Evolutionary conservation across 345 rosid species (phyloP).

Genomic region (Cardamine resedifolia): DNA sequence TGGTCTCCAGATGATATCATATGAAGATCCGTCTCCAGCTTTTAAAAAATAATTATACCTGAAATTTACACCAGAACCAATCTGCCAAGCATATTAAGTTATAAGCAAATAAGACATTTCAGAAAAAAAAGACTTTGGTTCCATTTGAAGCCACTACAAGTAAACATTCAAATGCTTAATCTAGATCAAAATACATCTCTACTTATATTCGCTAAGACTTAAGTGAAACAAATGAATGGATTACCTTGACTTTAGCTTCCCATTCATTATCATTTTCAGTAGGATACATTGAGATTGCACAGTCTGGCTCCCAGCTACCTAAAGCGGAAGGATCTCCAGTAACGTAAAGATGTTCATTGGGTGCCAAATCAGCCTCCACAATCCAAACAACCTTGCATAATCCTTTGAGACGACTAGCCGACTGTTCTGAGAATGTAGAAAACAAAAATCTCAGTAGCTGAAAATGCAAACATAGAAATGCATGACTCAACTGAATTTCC

Average conservation of each 20-base stretch:
- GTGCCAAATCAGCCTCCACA: constrained; percentile 70
- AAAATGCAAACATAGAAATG: background rate
- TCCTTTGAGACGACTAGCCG: constrained; percentile 42
- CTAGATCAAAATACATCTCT: constrained; percentile 9
- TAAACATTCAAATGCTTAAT: background rate
- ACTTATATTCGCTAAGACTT: constrained; percentile 3
- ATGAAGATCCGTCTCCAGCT: constrained; percentile 48
- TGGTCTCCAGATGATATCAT: constrained; percentile 70
- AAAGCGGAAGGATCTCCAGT: constrained; percentile 74
- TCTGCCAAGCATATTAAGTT: constrained; percentile 49
- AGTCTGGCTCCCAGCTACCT: constrained; percentile 85
- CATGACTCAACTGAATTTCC: background rate
- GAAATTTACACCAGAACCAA: constrained; percentile 67
- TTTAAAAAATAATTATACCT: constrained; percentile 79
- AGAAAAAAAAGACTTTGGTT: background rate
- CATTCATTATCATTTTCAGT: constrained; percentile 56
- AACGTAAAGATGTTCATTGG: constrained; percentile 61
- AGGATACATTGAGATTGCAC: constrained; percentile 68
- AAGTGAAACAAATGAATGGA: constrained; percentile 13
- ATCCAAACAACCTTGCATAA: constrained; percentile 72
- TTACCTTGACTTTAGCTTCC: constrained; percentile 83
- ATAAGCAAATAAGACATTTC: constrained; percentile 22
- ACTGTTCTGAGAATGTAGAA: constrained; percentile 53
- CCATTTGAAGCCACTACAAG: background rate
- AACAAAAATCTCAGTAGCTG: constrained; percentile 12